Conservation (phyloP, 2,329 filamentous ascomycete genomes). For the Microascus cirrosus region DNA sequence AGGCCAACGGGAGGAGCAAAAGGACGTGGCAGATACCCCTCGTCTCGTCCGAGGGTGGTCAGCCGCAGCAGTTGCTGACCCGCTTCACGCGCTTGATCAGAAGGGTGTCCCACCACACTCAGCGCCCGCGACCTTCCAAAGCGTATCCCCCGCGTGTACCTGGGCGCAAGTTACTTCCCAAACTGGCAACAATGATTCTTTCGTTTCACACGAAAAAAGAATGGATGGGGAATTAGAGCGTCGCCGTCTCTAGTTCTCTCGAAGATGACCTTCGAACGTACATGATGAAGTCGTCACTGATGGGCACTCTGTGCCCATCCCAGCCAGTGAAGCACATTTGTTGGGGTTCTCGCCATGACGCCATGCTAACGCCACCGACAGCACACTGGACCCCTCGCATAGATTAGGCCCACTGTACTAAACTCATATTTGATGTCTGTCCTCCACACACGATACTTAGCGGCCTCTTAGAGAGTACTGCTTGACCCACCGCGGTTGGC, state of each 20-base stretch:
- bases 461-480: no score
- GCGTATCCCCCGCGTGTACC: no score
- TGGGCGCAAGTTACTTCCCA: no score
- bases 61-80: background rate
- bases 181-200: background rate
- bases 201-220: background rate
- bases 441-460: background rate
- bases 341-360: background rate
- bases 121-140: no score
- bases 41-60: background rate
- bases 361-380: background rate
- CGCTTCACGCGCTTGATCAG: background rate
- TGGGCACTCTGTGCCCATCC: no score
- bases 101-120: background rate
- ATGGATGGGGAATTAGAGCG: no score
- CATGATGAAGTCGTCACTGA: no score
- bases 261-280: no score
- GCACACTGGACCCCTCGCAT: background rate
- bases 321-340: no score
- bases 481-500: no score
- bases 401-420: background rate
- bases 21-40: background rate
- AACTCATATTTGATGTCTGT: background rate
- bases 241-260: no score
- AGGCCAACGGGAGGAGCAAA: background rate